Evolutionary conservation across 176 grass and related monocot genomes (phyloP), one percentile per base, ranked within the genome.

Genomic region (Aegilops speltoides): DNA sequence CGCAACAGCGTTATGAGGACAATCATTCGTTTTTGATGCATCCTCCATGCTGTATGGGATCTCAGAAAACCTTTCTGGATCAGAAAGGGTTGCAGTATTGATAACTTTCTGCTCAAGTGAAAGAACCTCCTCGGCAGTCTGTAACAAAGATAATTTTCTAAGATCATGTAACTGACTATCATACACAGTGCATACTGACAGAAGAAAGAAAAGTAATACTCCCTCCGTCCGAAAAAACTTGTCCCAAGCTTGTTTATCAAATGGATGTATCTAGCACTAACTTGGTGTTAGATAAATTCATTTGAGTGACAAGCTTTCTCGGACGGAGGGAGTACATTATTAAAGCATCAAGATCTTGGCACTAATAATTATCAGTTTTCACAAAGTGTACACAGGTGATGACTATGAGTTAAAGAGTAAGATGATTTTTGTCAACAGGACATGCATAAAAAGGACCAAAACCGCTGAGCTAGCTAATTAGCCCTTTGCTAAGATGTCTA

Each of bases 61-160:
- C 82, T 89, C 92, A 91, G 88, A 96, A 89, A 94, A 98, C 71
- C 90, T 92, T 89, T 96, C 96, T 45, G 79, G 80, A 38, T 94
- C 82, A 52, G 86, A 87, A 79, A 96, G 92, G 83, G 63, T 50
- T 87, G 96, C 91, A 78, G 82, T 82, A 67, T 22, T 70, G 16
- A 94, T 38, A 89, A 90, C 85, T 91, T 96, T 95, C 80, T 96
- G 88, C 84, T 98, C 90, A 63, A 98, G 29, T 46, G 96, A 88
- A 88, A 83, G 72, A 37, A 28, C 80, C 78, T 86, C 48, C 88
- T 91, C 90, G 4, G 79, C 66, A 81, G 34, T 77, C 93, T 98
- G 92, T 82, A 36, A 28, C 31, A 88, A 71, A 89, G 85, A 92
- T 67, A 73, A 9, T 29, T 80, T 68, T 77, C 54, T 82, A 22